Conservation (phyloP, 73 alveolate species). For the Tetrahymena borealis region DNA sequence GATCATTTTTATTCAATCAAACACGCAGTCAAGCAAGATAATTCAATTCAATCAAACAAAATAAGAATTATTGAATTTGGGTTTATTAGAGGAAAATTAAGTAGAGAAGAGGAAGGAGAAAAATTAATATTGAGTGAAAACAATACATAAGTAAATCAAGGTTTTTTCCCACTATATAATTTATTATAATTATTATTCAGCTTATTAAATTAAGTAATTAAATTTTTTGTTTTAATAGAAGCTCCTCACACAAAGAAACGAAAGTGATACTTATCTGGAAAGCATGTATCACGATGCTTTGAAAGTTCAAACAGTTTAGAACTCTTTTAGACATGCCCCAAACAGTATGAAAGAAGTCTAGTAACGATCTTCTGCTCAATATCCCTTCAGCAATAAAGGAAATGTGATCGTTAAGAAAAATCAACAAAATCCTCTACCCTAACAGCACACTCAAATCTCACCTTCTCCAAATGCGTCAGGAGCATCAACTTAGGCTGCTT, state of each 20-base stretch:
- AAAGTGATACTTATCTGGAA: neutral
- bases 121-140: too few relatives aligned
- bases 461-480: neutral
- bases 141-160: too few relatives aligned
- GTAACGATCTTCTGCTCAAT: neutral
- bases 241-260: conserved; percentile 1
- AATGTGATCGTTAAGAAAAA: neutral
- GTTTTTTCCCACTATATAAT: neutral
- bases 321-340: neutral
- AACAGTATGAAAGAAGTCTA: neutral
- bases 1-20: too few relatives aligned
- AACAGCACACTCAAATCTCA: neutral
- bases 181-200: neutral
- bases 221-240: neutral
- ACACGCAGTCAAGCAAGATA: too few relatives aligned
- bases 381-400: neutral
- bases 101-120: too few relatives aligned
- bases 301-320: neutral
- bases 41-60: too few relatives aligned
- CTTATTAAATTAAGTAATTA: neutral
- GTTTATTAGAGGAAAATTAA: too few relatives aligned
- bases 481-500: neutral
- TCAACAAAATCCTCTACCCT: neutral
- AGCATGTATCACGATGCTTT: neutral
- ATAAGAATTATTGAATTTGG: too few relatives aligned